These are phyloP conservation scores for Penicillium digitatum DNA, from an alignment of 2,329 filamentous ascomycete species.

Conservation along the genomic window DNA sequence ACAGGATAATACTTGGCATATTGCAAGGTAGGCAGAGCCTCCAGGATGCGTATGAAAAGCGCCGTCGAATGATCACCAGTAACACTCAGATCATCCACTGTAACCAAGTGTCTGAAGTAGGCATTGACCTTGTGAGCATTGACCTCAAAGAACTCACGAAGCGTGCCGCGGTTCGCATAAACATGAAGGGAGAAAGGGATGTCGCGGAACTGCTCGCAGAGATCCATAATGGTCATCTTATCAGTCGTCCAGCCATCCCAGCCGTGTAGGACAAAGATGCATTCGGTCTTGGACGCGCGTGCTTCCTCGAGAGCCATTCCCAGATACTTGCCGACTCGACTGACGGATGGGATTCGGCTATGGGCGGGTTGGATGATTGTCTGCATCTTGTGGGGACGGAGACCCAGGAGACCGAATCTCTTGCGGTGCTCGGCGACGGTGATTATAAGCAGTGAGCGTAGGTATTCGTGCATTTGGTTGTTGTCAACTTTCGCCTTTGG, in stretches of 20 bases:
- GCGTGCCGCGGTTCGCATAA: not conserved
- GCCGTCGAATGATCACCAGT: not conserved
- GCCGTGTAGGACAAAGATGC: constrained; percentile 1
- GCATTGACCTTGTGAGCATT: not conserved
- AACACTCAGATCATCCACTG: not conserved
- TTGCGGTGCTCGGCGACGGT: constrained; percentile 1
- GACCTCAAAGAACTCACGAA: constrained; percentile 2
- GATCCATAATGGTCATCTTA: not conserved
- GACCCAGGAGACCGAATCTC: not conserved
- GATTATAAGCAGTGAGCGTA: not conserved
- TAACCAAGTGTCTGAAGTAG: not conserved
- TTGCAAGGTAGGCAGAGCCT: not conserved
- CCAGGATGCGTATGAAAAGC: constrained; percentile 1
- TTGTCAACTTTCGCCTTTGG: not conserved
- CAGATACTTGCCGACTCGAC: not conserved
- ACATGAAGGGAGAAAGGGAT: not conserved
- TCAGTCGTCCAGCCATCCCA: constrained; percentile 8
- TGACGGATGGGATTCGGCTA: not conserved
- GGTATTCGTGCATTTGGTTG: constrained; percentile 1
- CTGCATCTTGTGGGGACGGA: constrained; percentile 2
- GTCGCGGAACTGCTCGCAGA: not conserved
- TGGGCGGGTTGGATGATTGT: constrained; percentile 1
- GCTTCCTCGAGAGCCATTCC: not conserved
- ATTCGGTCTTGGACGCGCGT: not conserved
- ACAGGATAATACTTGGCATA: not conserved